Percentiles rank a stretch among this genome's conserved stretches.
phyloP scores from a whole-genome alignment of 2,329 filamentous ascomycete species.

The Tolypocladium ophioglossoides region DNA sequence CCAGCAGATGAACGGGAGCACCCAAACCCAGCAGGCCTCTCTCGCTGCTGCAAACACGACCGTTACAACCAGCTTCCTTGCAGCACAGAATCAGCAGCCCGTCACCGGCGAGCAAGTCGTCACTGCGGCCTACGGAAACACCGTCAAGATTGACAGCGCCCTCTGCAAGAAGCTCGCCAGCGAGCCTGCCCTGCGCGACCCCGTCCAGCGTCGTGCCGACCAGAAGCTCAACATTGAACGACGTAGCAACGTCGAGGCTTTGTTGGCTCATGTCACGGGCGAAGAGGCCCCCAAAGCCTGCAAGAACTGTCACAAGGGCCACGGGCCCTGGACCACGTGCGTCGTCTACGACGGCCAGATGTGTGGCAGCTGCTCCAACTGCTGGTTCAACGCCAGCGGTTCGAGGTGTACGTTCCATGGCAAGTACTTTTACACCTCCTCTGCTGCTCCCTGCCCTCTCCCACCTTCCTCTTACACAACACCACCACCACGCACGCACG shows the following conservation, averaged over 20 bases:
- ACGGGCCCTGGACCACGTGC: slow-evolving; percentile 48
- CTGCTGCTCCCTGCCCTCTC: not conserved
- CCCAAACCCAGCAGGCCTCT: not conserved
- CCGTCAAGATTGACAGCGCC: slow-evolving; percentile 39
- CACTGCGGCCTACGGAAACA: slow-evolving; percentile 32
- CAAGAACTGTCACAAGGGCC: slow-evolving; percentile 50
- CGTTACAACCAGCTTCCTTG: not conserved
- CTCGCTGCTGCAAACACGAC: not conserved
- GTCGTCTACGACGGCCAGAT: slow-evolving; percentile 50
- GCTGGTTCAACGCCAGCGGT: slow-evolving; percentile 53
- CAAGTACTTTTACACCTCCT: slow-evolving; percentile 20
- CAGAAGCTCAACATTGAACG: slow-evolving; percentile 45
- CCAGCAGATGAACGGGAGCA: not conserved
- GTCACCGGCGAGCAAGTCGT: slow-evolving; percentile 37
- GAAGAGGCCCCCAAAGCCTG: slow-evolving; percentile 36
- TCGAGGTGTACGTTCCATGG: slow-evolving; percentile 50
- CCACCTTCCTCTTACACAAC: not conserved
- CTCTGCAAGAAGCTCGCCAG: slow-evolving; percentile 43
- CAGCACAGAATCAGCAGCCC: not conserved
- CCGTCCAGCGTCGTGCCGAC: slow-evolving; percentile 41
- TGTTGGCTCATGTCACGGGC: slow-evolving; percentile 47
- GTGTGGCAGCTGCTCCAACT: slow-evolving; percentile 52
- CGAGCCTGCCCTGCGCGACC: slow-evolving; percentile 37
- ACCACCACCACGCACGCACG: not conserved
- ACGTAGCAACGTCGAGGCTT: slow-evolving; percentile 48